phyloP scores from a whole-genome alignment of 805 yeast species.

The Starmerella stellata region DNA sequence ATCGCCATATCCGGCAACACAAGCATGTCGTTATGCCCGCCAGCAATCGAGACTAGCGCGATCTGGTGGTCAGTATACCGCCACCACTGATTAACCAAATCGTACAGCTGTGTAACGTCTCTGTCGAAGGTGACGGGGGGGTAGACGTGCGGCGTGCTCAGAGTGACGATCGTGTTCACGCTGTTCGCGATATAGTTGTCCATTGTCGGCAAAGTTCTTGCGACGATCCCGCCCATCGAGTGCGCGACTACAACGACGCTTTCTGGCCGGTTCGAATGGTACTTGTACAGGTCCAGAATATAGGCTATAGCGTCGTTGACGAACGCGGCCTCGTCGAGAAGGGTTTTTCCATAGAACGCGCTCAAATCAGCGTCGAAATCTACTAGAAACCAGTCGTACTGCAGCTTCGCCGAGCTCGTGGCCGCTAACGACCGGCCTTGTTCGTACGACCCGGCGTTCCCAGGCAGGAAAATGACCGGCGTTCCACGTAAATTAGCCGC shows the following conservation, averaged over 20 bases:
- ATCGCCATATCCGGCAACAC: constrained; percentile 84
- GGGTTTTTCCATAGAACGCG: constrained; percentile 86
- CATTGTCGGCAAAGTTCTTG: constrained; percentile 63
- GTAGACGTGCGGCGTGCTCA: constrained; percentile 81
- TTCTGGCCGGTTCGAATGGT: constrained; percentile 27
- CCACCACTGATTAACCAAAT: constrained; percentile 68
- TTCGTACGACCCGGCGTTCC: constrained; percentile 86
- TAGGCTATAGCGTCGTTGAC: constrained; percentile 70
- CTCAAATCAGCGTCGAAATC: constrained; percentile 93
- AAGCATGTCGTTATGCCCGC: constrained; percentile 61
- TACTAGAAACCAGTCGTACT: constrained; percentile 69
- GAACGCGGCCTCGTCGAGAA: constrained; percentile 85
- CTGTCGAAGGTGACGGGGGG: constrained; percentile 91
- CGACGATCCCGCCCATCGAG: constrained; percentile 96
- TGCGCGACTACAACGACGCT: constrained; percentile 75
- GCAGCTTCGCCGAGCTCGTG: constrained; percentile 41
- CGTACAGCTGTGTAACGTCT: constrained; percentile 57
- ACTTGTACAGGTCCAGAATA: constrained; percentile 48
- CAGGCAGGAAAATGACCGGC: constrained; percentile 88
- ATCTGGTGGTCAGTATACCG: constrained; percentile 30
- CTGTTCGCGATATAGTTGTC: constrained; percentile 57
- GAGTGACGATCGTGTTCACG: constrained; percentile 64
- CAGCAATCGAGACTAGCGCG: constrained; percentile 69
- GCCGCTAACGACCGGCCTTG: constrained; percentile 91
- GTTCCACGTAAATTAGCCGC: constrained; percentile 41